Evolutionary conservation across 2,329 filamentous ascomycete species (phyloP), one percentile per base, ranked within the genome.

Genomic region (Aspergillus texensis): DNA sequence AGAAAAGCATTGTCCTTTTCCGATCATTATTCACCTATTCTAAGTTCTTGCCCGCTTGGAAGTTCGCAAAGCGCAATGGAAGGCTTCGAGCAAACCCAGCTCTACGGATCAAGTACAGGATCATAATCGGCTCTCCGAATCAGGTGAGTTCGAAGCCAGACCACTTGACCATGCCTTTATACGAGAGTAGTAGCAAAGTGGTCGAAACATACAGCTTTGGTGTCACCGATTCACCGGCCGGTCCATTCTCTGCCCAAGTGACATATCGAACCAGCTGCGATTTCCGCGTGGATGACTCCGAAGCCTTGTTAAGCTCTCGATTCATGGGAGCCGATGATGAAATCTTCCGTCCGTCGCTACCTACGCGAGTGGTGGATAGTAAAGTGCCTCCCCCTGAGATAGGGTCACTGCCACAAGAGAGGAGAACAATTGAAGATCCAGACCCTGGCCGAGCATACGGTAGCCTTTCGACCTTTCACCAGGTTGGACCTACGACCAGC

Each of bases 1-100:
- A 99, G 81, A 95, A 96, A 80, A 93, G 92, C 71, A 96, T 99
- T 67, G 91, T 98, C 69, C 88, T 97, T 71, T 97, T 98, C 79
- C 88, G 95, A 64, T 93, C 93, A 1, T 84, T 99, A 53, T 97
- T 92, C 77, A 88, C 92, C 57, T 91, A 91, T 60, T 88, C 92
- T 46, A 90, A 92, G 71, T 86, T 97, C 65, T 81, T 97, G 65
- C 95, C 95, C 2, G 89, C 91, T 28, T 97, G 91, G 89, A 96
- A 90, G 79, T 91, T 96, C 72, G 88, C 91, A 72, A 90, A 91
- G 71, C 88, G 87, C 57, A 84, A 91, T 67, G 86, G 88, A 24
- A 94, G 94, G 78, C 86, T 88, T 67, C 87, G 88, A 59, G 80
- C 85, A 46, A 79, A 88, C 82, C 83, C 85, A 54, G 76, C 82